These are phyloP conservation scores for Athelia sp. DNA, from an alignment of 1,284 basidiomycete genomes.

Conservation along the genomic window DNA sequence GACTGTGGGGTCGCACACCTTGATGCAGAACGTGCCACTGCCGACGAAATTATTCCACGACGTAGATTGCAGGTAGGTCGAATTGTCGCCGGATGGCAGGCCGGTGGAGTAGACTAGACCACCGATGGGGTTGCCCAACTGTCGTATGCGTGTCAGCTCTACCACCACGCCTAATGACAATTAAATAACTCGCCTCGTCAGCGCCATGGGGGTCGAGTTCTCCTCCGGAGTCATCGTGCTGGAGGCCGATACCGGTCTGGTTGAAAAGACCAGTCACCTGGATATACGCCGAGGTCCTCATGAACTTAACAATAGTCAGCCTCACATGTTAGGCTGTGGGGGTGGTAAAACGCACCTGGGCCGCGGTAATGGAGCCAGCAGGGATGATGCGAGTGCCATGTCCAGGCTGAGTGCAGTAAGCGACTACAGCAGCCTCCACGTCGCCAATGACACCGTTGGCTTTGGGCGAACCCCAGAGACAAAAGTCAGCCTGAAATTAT, in stretches of 20 bases:
- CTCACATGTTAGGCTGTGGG: conserved; percentile 36
- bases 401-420: conserved; percentile 24
- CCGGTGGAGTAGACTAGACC: conserved; percentile 44
- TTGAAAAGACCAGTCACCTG: conserved; percentile 44
- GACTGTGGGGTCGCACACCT: conserved; percentile 34
- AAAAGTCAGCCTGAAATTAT: conserved; percentile 19
- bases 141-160: no score
- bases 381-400: conserved; percentile 55
- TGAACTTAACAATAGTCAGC: conserved; percentile 25
- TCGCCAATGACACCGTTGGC: conserved; percentile 26
- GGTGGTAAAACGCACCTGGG: conserved; percentile 41
- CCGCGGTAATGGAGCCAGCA: conserved; percentile 44
- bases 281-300: conserved; percentile 40
- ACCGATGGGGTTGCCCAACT: conserved; percentile 43
- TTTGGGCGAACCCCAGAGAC: conserved; percentile 21
- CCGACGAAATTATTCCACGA: conserved; percentile 5
- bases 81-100: background rate
- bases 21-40: conserved; percentile 4
- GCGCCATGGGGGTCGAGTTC: conserved; percentile 41
- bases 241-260: conserved; percentile 38
- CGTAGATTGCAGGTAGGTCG: background rate
- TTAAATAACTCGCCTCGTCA: no score
- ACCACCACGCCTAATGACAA: no score
- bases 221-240: conserved; percentile 38
- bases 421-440: conserved; percentile 32